phyloP scores from a whole-genome alignment of 805 yeast species.

The Kurtzmaniella fragi region DNA sequence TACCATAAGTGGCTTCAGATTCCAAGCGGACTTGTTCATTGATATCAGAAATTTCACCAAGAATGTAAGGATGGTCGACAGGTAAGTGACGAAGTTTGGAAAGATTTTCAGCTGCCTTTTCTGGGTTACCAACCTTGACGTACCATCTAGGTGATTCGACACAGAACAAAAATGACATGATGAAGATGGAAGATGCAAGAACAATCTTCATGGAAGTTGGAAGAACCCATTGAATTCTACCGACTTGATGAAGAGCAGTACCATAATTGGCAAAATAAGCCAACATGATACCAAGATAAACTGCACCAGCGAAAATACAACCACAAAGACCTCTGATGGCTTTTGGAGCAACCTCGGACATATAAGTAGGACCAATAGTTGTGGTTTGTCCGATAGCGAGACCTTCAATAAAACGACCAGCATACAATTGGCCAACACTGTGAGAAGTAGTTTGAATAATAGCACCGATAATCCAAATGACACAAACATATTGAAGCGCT shows the following conservation, averaged over 20 bases:
- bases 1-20: conserved; percentile 15
- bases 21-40: conserved; percentile 35
- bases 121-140: conserved; percentile 33
- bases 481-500: conserved; percentile 38
- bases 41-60: conserved; percentile 45
- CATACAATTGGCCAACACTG: conserved; percentile 43
- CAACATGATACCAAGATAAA: conserved; percentile 47
- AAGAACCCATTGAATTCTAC: conserved; percentile 43
- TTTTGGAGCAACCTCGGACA: conserved; percentile 49
- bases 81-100: conserved; percentile 39
- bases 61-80: conserved; percentile 42
- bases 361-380: conserved; percentile 48
- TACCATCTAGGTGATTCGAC: conserved; percentile 50
- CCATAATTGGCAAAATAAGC: conserved; percentile 40
- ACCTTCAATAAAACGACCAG: conserved; percentile 51
- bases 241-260: conserved; percentile 10
- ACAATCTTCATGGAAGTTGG: conserved; percentile 44
- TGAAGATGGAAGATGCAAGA: conserved; percentile 40
- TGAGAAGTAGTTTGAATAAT: conserved; percentile 42
- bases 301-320: conserved; percentile 50
- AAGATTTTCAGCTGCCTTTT: conserved; percentile 32
- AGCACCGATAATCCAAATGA: conserved; percentile 41
- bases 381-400: conserved; percentile 48
- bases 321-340: conserved; percentile 46
- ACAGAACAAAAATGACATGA: conserved; percentile 36